A percentile compares a stretch with the other conserved stretches of the same genome.
Evolutionary conservation across 2,329 filamentous ascomycete species (phyloP).

Genomic region (Cladosporium sp.): DNA sequence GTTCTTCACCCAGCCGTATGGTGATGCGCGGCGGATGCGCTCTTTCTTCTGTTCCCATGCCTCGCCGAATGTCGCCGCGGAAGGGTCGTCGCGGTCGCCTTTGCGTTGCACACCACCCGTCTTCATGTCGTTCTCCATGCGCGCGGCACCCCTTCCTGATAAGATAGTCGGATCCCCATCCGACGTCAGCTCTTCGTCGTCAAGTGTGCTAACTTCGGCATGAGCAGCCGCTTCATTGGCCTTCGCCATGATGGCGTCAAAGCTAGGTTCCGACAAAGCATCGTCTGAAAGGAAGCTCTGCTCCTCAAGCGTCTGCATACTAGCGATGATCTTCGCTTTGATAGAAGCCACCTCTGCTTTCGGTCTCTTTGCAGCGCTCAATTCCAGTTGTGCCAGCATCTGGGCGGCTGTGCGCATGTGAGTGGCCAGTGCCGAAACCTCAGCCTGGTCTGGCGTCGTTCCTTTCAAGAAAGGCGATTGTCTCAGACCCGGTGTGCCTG

Average conservation of each 20-base stretch:
- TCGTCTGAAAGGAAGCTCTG: constrained; percentile 78
- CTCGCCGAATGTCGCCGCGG: constrained; percentile 80
- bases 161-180: constrained; percentile 49
- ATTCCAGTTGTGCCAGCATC: constrained; percentile 80
- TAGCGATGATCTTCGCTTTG: constrained; percentile 80
- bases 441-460: constrained; percentile 64
- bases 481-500: constrained; percentile 62
- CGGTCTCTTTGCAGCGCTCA: constrained; percentile 74
- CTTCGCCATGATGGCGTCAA: constrained; percentile 78
- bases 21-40: constrained; percentile 75
- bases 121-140: constrained; percentile 88
- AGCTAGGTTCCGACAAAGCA: constrained; percentile 62
- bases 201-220: constrained; percentile 50
- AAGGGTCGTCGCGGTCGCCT: constrained; percentile 79
- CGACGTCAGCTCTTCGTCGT: constrained; percentile 43
- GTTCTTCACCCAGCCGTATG: constrained; percentile 85
- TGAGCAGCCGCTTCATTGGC: constrained; percentile 53
- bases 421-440: constrained; percentile 77
- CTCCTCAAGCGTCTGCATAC: constrained; percentile 84
- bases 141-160: constrained; percentile 68
- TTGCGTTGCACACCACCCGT: constrained; percentile 77
- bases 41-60: constrained; percentile 83
- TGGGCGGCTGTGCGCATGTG: constrained; percentile 85
- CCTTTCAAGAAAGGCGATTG: constrained; percentile 50
- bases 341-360: constrained; percentile 79